Evolutionary conservation across 495 filamentous ascomycete species (phyloP), one percentile per base, ranked within the genome.

Genomic region (Neurospora sp.): DNA sequence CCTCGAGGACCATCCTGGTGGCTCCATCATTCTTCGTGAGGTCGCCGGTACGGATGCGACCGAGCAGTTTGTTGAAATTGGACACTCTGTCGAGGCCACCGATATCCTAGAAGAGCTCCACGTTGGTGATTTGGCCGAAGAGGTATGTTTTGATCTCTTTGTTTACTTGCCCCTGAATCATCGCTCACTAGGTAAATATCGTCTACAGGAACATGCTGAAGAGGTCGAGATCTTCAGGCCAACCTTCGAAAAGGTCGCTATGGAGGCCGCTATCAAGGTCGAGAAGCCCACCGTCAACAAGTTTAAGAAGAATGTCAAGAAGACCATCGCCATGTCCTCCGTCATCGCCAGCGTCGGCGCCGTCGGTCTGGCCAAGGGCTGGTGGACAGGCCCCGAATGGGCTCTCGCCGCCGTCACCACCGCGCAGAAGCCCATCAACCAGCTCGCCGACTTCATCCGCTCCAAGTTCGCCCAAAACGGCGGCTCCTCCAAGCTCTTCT

Each of bases 1-100:
- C 74, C 72, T 87, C 22, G 82, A 89, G 48, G 88, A 89, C 71
- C 88, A 90, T 72, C 89, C 89, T 2, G 89, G 89, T 42, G 89
- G 88, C 22, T 80, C 78, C 39, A 87, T 87, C 11, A 83, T 88
- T 4, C 83, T 90, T 0, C 40, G 78, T 8, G 86, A 90, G 72
- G 82, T 86, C 5, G 89, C 87, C 70, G 88, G 89, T 27, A 79
- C 82, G 66, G 88, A 90, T 75, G 88, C 87, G 31, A 89, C 86
- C 3, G 81, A 81, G 31, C 84, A 81, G 0, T 90, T 88, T 72
- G 88, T 89, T 72, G 84, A 90, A 74, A 83, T 86, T 3, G 88
- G 89, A 66, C 89, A 90, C 42, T 87, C 88, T 22, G 84, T 86
- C 61, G 88, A 87, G 69, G 85, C 85, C 40, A 74, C 61, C 73